Percentiles rank a stretch among this genome's conserved stretches.
phyloP scores from a whole-genome alignment of 2,329 filamentous ascomycete genomes.

The Paraphoma chrysanthemicola region DNA sequence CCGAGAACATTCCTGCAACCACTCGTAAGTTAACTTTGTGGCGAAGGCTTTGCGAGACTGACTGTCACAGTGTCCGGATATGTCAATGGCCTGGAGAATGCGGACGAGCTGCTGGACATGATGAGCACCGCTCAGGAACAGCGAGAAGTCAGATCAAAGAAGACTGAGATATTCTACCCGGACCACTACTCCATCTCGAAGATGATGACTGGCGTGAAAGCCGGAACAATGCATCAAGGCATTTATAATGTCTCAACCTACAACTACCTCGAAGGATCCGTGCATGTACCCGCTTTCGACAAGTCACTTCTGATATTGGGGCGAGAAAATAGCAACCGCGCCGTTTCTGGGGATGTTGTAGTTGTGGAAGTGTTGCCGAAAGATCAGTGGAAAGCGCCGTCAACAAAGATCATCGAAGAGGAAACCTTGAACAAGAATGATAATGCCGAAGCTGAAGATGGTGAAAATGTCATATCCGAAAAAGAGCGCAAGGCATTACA shows the following conservation, averaged over 20 bases:
- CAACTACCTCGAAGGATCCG: slow-evolving; percentile 94
- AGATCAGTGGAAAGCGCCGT: slow-evolving; percentile 96
- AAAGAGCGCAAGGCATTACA: slow-evolving; percentile 86
- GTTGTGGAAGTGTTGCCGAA: slow-evolving; percentile 92
- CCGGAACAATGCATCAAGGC: slow-evolving; percentile 88
- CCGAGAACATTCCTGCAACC: slow-evolving; percentile 73
- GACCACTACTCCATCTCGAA: slow-evolving; percentile 90
- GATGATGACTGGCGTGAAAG: slow-evolving; percentile 92
- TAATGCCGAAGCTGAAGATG: slow-evolving; percentile 83
- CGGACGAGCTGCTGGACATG: slow-evolving; percentile 89
- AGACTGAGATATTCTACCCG: slow-evolving; percentile 78
- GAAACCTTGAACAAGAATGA: slow-evolving; percentile 91
- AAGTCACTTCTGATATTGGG: slow-evolving; percentile 88
- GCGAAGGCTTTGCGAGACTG: slow-evolving; percentile 5
- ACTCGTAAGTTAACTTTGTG: slow-evolving; percentile 51
- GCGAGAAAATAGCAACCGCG: slow-evolving; percentile 93
- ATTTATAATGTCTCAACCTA: slow-evolving; percentile 96
- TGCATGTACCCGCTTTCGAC: slow-evolving; percentile 88
- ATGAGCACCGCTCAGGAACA: slow-evolving; percentile 80
- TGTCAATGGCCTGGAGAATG: slow-evolving; percentile 82
- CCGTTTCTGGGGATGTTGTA: slow-evolving; percentile 89
- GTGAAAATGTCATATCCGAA: slow-evolving; percentile 79
- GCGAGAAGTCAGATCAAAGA: slow-evolving; percentile 68
- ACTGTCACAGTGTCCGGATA: slow-evolving; percentile 65
- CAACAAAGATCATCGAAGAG: slow-evolving; percentile 94